phyloP scores from a whole-genome alignment of 352 stramenopile genomes.

The Phytophthora multivora region DNA sequence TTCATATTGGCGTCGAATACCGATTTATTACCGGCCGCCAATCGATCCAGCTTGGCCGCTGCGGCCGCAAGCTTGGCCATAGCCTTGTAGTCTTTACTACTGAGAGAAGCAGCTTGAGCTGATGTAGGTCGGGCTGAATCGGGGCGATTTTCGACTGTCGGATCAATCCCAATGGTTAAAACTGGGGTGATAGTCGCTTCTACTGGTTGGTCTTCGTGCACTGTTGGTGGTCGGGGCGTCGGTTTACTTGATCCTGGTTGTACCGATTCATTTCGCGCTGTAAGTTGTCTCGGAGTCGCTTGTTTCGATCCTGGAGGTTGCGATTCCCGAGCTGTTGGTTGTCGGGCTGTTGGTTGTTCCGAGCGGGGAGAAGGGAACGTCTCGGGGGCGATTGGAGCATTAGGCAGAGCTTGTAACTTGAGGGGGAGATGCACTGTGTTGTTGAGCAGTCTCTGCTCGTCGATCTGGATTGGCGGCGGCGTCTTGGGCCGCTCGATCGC shows the following conservation, averaged over 20 bases:
- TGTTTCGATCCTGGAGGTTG: slow-evolving; percentile 23
- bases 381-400: slow-evolving; percentile 23
- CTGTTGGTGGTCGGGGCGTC: slow-evolving; percentile 8
- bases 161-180: background rate
- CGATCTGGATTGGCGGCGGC: slow-evolving; percentile 44
- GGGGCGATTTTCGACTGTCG: background rate
- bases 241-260: slow-evolving; percentile 12
- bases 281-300: slow-evolving; percentile 6
- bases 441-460: slow-evolving; percentile 30
- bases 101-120: slow-evolving; percentile 24
- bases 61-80: slow-evolving; percentile 62
- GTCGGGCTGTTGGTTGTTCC: slow-evolving; percentile 18
- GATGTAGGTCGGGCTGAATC: slow-evolving; percentile 3
- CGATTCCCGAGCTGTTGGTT: slow-evolving; percentile 12
- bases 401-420: slow-evolving; percentile 23
- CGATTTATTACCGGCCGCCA: slow-evolving; percentile 68
- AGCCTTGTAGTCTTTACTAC: slow-evolving; percentile 51
- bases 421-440: slow-evolving; percentile 22
- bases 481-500: slow-evolving; percentile 72
- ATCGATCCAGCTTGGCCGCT: slow-evolving; percentile 53
- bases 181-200: background rate
- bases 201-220: slow-evolving; percentile 5
- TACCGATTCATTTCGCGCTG: slow-evolving; percentile 12
- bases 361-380: slow-evolving; percentile 14
- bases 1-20: slow-evolving; percentile 64